Base-by-base conservation (phyloP, 139 green algal species). In the Coelastrella sp. region DNA sequence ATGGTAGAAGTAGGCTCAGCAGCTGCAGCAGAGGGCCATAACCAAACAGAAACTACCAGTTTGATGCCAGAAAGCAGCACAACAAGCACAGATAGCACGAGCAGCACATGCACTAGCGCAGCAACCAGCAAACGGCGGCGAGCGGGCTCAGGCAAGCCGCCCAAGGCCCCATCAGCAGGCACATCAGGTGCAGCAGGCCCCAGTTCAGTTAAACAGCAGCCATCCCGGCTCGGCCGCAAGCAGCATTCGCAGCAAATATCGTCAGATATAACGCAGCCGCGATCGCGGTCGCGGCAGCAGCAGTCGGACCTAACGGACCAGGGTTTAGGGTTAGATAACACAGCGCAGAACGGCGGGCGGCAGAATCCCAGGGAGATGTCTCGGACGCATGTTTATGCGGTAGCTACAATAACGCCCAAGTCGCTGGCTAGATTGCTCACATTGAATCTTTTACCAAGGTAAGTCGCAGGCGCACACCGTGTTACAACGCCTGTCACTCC, bases 351-450 rank as follows among this genome's bases (percentile, higher is more conserved):
- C 47, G 22, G 56, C 13, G 73, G 60, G 10, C 57, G 23, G 47
- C 64, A 87, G 47, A 13, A 73, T n/a, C 83, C 83, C 11, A 11
- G n/a, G 16, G 32, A 20, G 8, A 88, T 88, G 83, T 80, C 66
- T 7, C 83, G 68, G 16, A 88, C 83, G 66, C 68, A 88, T 16
- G 83, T 88, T 54, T 88, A 88, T 23, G 83, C 83, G 10, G 83
- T 88, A 10, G 66, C 83, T 13, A 88, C 83, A 19, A 88, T 88
- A 66, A 88, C 83, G 19, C 83, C 83, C n/a, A 88, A 88, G 83
- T 56, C 83, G 54, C 54, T 88, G 68, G 5, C 54, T 16, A 66
- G 83, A 7, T n/a, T 88, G 68, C 54, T 88, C 4, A 88, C 83
- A n/a, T 66, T 88, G 3, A 88, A 80, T 57, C 66, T 88, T 8